Conservation (phyloP, 768 basidiomycete genomes). For the Mycena maculata region DNA sequence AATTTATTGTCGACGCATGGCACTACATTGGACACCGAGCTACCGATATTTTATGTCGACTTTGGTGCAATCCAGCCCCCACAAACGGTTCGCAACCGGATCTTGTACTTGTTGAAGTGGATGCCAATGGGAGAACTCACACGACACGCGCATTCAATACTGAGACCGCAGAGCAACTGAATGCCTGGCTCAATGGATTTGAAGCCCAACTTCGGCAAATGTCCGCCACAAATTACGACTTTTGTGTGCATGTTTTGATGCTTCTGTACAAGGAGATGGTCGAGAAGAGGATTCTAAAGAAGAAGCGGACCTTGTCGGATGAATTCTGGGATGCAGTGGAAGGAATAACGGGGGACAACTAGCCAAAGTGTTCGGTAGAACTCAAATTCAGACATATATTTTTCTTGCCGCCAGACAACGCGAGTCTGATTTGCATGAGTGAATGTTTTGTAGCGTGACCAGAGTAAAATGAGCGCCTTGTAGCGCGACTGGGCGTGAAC, state of each 20-base stretch:
- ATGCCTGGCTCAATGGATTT: not conserved
- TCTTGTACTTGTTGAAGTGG: not conserved
- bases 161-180: no score
- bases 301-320: not conserved
- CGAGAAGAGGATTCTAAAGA: not conserved
- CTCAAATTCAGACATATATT: no score
- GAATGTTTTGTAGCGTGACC: no score
- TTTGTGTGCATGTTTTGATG: slow-evolving; percentile 1
- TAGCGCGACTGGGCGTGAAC: no score
- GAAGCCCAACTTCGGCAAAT: slow-evolving; percentile 5
- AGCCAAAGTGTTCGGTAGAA: no score
- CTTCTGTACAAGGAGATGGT: not conserved
- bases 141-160: not conserved
- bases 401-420: no score
- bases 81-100: slow-evolving; percentile 1
- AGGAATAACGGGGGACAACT: no score
- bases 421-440: no score
- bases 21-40: slow-evolving; percentile 4
- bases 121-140: not conserved
- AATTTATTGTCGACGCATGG: not conserved
- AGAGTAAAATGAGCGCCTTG: no score
- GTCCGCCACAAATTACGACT: not conserved
- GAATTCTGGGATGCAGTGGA: not conserved
- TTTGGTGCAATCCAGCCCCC: slow-evolving; percentile 4
- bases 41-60: not conserved